Base-by-base conservation (phyloP, 768 basidiomycete species). In the Suillus subalutaceus region DNA sequence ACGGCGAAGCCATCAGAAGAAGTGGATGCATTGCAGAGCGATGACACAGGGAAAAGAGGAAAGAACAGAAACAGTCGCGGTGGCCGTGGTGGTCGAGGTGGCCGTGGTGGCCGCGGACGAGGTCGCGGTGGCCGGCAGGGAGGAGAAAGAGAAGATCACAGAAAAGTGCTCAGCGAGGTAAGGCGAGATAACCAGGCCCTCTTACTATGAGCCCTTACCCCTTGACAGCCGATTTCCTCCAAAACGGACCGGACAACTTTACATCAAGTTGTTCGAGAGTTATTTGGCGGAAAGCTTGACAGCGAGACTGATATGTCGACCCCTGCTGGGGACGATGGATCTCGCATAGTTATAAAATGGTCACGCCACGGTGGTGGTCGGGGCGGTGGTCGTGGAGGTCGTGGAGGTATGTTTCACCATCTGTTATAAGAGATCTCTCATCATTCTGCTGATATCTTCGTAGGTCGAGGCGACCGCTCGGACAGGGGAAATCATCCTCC, bases 241-340 rank as follows among this genome's bases (percentile, higher is more conserved):
- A 99, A 99, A 78, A 84, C 86, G 43, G 87, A 85, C 6, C 87
- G 97, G 35, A 94, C 93, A 2, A 86, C 86, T 3, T 84, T 98
- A 67, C 97, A 99, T 75, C 84, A 92, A 76, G 79, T 82, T 16
- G 82, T 99, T 59, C 87, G 97, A 65, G 87, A 90, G 69, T 75
- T 93, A 20, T 98, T 99, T 76, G 81, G 75, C 4, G 94, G 94
- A 37, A 92, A 92, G 71, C 84, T 99, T 62, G 92, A 96, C 63
- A 93, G 88, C 37, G 91, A 94, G 73, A 91, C 93, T 1, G 90
- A 92, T 68, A 78, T 79, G 23, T 81, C 82, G 50, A 68, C 76
- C 15, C 73, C 81, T 46, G 77, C 82, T 46, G 76, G 80, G 15
- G 91, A 89, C 38, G 88, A 88, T 57, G 92, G 92, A n/a, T 87